Evolutionary conservation across 768 basidiomycete species (phyloP), one percentile per base, ranked within the genome.

Genomic region (Leccinum imitatum): DNA sequence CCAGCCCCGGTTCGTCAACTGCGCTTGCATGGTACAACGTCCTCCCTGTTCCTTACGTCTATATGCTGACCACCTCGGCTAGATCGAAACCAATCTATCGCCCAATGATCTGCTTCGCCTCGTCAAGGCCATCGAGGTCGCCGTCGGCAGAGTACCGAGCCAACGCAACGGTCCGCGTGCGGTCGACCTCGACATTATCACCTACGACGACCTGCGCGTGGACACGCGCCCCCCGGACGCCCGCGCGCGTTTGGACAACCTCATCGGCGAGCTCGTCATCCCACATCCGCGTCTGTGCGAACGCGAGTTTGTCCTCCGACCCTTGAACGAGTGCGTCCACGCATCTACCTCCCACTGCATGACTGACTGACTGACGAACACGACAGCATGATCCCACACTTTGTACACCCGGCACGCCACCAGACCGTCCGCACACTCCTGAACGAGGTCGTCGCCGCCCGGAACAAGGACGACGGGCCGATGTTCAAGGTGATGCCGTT

Each of bases 231-330:
- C 70, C 7, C 74, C 71, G 11, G 73, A 73, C 8, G 71, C 75
- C 15, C 77, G 79, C 33, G 71, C 92, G 53, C 1, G 59, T 14
- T 65, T 84, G 11, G 84, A 87, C 50, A 82, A 85, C 62, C 68
- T 86, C 15, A 80, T 79, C 25, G 84, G 85, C 5, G 83, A 95
- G 65, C 78, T 99, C 23, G 82, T 92, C 15, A 77, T 97, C 9
- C 97, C 97, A 1, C 97, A 99, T 77, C 86, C 85, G 5, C 79
- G 88, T 33, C 69, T 97, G 15, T 73, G 75, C 2, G 97, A 98
- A 73, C 77, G 97, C 30, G 95, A 98, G 70, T 99, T 98, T 64
- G 95, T 98, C 2, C 75, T 99, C 25, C 76, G 93, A 9, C 95
- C 97, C 11, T 68, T 98, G 47, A 82, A 81, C 37, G 95, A 99